Conservation (phyloP, 345 rosid genomes). For the Eucalyptus microcorys region DNA sequence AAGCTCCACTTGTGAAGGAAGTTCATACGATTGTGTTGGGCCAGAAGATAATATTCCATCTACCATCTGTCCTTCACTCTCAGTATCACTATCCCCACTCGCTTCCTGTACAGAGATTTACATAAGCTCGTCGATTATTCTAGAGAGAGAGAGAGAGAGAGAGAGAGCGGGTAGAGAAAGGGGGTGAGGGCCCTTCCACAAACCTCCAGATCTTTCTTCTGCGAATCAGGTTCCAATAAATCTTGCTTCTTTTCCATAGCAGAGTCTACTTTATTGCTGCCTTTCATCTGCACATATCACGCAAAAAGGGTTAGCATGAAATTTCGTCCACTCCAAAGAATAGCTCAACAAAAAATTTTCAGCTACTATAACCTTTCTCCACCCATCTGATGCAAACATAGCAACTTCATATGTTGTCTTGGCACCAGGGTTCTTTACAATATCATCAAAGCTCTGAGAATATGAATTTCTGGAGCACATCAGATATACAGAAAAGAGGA, state of each 20-base stretch:
- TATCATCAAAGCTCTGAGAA: conserved; percentile 37
- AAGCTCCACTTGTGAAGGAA: conserved; percentile 91
- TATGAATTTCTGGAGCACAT: background rate
- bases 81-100: conserved; percentile 49
- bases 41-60: conserved; percentile 64
- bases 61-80: conserved; percentile 51
- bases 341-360: background rate
- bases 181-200: background rate
- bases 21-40: conserved; percentile 33
- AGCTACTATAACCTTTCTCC: conserved; percentile 52
- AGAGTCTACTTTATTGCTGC: conserved; percentile 15
- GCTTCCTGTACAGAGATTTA: conserved; percentile 10
- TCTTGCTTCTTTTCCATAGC: conserved; percentile 11
- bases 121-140: background rate
- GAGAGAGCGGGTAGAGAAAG: background rate
- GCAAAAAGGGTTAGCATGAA: background rate
- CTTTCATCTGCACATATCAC: background rate
- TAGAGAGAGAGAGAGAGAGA: background rate
- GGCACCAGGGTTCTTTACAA: conserved; percentile 30
- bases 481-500: background rate
- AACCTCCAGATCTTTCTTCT: conserved; percentile 32
- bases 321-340: background rate
- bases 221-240: conserved; percentile 2
- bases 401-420: conserved; percentile 80
- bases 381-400: conserved; percentile 52